phyloP scores from a whole-genome alignment of 768 basidiomycete genomes.

The Lactifluus piperatus region DNA sequence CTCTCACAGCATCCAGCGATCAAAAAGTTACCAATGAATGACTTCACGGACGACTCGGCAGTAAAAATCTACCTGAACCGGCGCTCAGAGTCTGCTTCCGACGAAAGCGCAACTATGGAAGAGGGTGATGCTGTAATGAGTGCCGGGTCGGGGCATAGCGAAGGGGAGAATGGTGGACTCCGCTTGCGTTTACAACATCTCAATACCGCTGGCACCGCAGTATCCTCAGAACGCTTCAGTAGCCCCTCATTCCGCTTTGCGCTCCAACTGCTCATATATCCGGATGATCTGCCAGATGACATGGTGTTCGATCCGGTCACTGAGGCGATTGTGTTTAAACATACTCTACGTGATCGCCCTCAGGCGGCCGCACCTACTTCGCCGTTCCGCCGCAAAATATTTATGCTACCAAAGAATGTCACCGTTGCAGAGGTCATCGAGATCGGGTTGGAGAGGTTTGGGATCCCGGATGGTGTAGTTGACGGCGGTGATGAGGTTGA shows the following conservation, averaged over 20 bases:
- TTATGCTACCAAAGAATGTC: slow-evolving; percentile 88
- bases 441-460: slow-evolving; percentile 84
- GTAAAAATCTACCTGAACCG: slow-evolving; percentile 96
- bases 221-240: slow-evolving; percentile 64
- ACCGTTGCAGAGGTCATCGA: slow-evolving; percentile 97
- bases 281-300: slow-evolving; percentile 87
- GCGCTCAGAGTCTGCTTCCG: slow-evolving; percentile 29
- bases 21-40: slow-evolving; percentile 89
- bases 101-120: slow-evolving; percentile 33
- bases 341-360: slow-evolving; percentile 52
- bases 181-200: slow-evolving; percentile 36
- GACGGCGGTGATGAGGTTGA: slow-evolving; percentile 98
- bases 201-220: slow-evolving; percentile 30
- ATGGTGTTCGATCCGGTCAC: slow-evolving; percentile 91
- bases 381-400: slow-evolving; percentile 66
- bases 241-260: slow-evolving; percentile 82
- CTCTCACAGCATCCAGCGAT: slow-evolving; percentile 94
- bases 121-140: slow-evolving; percentile 37
- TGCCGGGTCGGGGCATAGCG: slow-evolving; percentile 30
- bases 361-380: slow-evolving; percentile 35
- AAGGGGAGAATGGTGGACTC: slow-evolving; percentile 24
- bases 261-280: slow-evolving; percentile 78
- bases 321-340: slow-evolving; percentile 88
- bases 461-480: slow-evolving; percentile 94
- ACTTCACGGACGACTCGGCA: slow-evolving; percentile 93